Base-by-base conservation (phyloP, 805 yeast species). In the Candida odintsovae region DNA sequence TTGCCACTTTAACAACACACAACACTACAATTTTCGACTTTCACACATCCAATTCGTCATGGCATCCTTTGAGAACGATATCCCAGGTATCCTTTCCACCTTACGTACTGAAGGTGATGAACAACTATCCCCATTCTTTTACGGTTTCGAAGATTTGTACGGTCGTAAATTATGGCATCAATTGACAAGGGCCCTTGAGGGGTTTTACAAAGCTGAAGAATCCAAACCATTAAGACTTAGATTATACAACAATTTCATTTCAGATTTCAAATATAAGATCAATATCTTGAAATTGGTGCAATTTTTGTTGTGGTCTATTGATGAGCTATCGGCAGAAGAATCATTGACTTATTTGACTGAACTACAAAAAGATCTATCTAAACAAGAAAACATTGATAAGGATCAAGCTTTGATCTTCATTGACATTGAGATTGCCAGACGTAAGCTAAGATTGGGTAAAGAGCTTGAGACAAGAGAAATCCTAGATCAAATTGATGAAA, bases 91-190 rank as follows among this genome's bases (percentile, higher is more conserved):
- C 20, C 48, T 60, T 10, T 19, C 60, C 21, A 74, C 81, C 4
- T 71, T 89, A 44, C 78, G 95, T 44, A 73, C 74, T 57, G 85
- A 82, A 58, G 72, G 82, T 5, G 87, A 84, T 48, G 69, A 77
- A 3, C 88, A 83, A 36, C 70, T 90, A 44, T 71, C 80, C 10
- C 77, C 80, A 25, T 64, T 73, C 8, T 76, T 85, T 56, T 82
- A 78, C 60, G 76, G 78, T 44, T 76, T 92, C 62, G 97, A 90
- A 61, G 96, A 89, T 57, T 72, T 73, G 47, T 86, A 88, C 68
- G 96, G 90, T 61, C 75, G 96, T 56, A 90, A 89, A 65, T 76
- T 92, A 63, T 94, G 97, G 97, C 95, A 85, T 69, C 98, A 94
- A 71, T 76, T 94, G 62, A 87, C 97, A 2, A 77, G 78, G 50